Base-by-base conservation (phyloP, 2,329 filamentous ascomycete genomes). In the Fusarium beomiforme region DNA sequence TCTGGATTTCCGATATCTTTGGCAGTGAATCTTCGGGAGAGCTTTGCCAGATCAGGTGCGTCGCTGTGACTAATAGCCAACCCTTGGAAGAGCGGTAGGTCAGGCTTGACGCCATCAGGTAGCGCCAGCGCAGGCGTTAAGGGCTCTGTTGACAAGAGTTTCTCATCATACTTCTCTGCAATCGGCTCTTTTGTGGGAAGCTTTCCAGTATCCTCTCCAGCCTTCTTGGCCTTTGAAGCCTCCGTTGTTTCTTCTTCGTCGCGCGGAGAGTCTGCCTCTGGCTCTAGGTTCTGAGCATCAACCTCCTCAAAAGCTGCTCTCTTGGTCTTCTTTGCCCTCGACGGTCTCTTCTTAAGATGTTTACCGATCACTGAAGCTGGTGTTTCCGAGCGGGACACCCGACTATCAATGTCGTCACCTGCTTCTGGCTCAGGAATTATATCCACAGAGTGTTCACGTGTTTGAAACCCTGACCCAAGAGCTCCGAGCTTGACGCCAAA, bases 271-370 rank as follows among this genome's bases (percentile, higher is more conserved):
- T 83, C 73, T 81, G 72, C 83, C 67, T 87, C 85, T 63, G 89
- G 86, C 62, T 88, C 84, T 64, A 85, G 83, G 70, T 89, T 89
- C 59, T 89, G 81, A 14, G 87, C 87, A 75, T 91, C 88, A 23
- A 87, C 85, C 77, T 93, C 91, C 76, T 92, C 90, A 47, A 92
- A 87, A 5, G 93, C 79, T 76, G 94, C 90, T 79, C 93, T 94
- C 85, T 94, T 95, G 0, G 91, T 88, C 80, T 93, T 94, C 84
- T 93, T 93, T 7, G 86, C 72, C 78, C 91, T 92, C 46, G 82
- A 33, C 1, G 74, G 21, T 41, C 85, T 84, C 79, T 90, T 91
- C 80, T 88, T 89, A 78, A 89, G 88, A 2, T 81, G 76, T 72
- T 87, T 88, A 33, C 82, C 79, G 76, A 64, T 46, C 60, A 76